Percentiles rank a stretch among this genome's conserved stretches.
Conservation (phyloP, 2,329 filamentous ascomycete species). For the Ophiostoma piceae region DNA sequence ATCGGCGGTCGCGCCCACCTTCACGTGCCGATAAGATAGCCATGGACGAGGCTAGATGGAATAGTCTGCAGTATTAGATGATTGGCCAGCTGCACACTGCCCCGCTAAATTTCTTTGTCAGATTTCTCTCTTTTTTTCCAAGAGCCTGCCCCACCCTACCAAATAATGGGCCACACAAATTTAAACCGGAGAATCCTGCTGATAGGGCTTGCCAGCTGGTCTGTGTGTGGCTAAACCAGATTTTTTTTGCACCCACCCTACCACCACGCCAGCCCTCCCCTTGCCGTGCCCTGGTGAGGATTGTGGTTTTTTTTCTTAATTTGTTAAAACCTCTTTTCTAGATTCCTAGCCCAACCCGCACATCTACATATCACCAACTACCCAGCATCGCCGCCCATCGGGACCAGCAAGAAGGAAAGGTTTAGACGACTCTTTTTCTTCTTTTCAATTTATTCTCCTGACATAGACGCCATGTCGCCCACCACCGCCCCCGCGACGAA, state of each 20-base stretch:
- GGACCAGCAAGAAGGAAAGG: conserved; percentile 24
- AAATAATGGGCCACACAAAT: conserved; percentile 25
- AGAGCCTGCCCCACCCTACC: conserved; percentile 4
- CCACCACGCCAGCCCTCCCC: conserved; percentile 19
- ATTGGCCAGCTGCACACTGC: conserved; percentile 16
- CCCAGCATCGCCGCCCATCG: conserved; percentile 23
- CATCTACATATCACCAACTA: conserved; percentile 21
- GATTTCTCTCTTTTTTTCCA: conserved; percentile 20
- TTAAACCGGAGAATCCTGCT: conserved; percentile 25
- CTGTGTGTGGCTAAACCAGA: conserved; percentile 23
- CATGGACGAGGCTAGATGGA: neutral
- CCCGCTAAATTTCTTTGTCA: conserved; percentile 22
- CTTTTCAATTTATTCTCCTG: conserved; percentile 16
- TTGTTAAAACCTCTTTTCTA: conserved; percentile 20
- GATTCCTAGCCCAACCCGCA: conserved; percentile 23
- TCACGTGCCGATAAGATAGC: conserved; percentile 16
- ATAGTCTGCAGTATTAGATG: neutral
- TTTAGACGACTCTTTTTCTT: conserved; percentile 21
- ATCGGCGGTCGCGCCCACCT: neutral
- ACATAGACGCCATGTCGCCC: conserved; percentile 58
- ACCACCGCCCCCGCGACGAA: conserved; percentile 67
- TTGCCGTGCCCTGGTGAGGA: conserved; percentile 19
- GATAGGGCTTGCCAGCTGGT: conserved; percentile 24
- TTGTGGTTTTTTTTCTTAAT: conserved; percentile 23
- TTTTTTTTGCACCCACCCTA: conserved; percentile 25